Base-by-base conservation (phyloP, 768 basidiomycete species). In the Pleurotus djamor region DNA sequence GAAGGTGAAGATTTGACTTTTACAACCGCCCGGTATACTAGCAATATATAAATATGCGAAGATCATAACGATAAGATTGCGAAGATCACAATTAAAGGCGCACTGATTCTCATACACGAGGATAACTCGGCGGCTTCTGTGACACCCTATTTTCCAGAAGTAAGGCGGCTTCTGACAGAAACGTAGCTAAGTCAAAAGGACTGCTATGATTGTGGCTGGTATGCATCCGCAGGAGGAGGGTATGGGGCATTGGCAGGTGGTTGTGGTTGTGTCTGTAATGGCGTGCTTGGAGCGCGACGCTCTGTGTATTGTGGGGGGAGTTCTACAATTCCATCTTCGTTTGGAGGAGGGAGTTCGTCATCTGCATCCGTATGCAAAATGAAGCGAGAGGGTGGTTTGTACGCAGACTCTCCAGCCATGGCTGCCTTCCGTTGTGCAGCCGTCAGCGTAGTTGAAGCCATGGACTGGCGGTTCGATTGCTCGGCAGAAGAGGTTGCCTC, bases 381-480 rank as follows among this genome's bases (percentile, higher is more conserved):
- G 36, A 60, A 58, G 16, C 62, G 59, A 44, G 62, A 47, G 7
- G 59, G 58, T 32, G 54, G 54, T 48, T 69, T 76, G 63, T 82
- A 77, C 12, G 62, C 57, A 5, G 76, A 63, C 33, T 70, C 59
- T 16, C 81, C 82, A n/a, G 83, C 82, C 77, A 80, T 77, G 2
- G 76, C 76, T 7, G 84, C 84, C 68, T 88, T 88, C 35, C 80
- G 76, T 48, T 78, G 79, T 35, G 74, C 72, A 43, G 74, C 70
- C 1, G 84, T 78, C 54, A 68, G 64, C 5, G 68, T 63, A 36
- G 65, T 62, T 17, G 64, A 58, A 52, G 54, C 54, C 54, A 56
- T 56, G 41, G 54, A 56, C 13, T 56, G 54, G 13, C 54, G 36
- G 28, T 32, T 56, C 14, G 54, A 44, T 32, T 43, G 54, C 32